Evolutionary conservation across 305 asterid species (phyloP).

Genomic region (Fraxinus velutina): DNA sequence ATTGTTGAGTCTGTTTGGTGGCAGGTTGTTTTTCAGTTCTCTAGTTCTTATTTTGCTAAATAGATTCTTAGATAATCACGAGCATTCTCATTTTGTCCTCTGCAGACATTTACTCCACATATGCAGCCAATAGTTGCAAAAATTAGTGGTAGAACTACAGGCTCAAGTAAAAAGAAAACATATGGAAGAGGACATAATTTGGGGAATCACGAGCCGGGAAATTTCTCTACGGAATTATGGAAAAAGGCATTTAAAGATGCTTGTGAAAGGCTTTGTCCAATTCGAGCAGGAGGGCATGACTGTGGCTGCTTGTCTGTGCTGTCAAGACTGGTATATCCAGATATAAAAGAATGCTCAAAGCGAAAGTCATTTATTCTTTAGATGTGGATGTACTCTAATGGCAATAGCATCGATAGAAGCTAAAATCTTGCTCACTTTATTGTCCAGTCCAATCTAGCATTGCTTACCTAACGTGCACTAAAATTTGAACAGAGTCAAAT

Average conservation of each 20-base stretch:
- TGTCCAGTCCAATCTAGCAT: not conserved
- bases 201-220: slow-evolving; percentile 65
- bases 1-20: slow-evolving; percentile 92
- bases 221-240: slow-evolving; percentile 72
- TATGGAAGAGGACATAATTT: slow-evolving; percentile 41
- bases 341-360: not conserved
- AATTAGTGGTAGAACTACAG: slow-evolving; percentile 31
- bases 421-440: not conserved
- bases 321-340: slow-evolving; percentile 53
- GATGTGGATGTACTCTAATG: not conserved
- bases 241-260: slow-evolving; percentile 92
- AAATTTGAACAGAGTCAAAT: not conserved
- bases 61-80: slow-evolving; percentile 12
- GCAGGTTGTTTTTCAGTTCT: slow-evolving; percentile 57
- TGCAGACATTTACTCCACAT: slow-evolving; percentile 78
- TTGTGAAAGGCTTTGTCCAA: slow-evolving; percentile 78
- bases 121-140: slow-evolving; percentile 64
- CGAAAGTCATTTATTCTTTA: not conserved
- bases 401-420: not conserved
- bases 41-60: not conserved
- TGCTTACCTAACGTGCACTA: not conserved
- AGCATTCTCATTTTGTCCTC: slow-evolving; percentile 10
- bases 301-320: slow-evolving; percentile 84
- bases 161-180: slow-evolving; percentile 37
- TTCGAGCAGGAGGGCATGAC: slow-evolving; percentile 74